A percentile compares a stretch with the other conserved stretches of the same genome.
phyloP scores from a whole-genome alignment of 192 early-diverging fungal genomes.

The Podila horticola region DNA sequence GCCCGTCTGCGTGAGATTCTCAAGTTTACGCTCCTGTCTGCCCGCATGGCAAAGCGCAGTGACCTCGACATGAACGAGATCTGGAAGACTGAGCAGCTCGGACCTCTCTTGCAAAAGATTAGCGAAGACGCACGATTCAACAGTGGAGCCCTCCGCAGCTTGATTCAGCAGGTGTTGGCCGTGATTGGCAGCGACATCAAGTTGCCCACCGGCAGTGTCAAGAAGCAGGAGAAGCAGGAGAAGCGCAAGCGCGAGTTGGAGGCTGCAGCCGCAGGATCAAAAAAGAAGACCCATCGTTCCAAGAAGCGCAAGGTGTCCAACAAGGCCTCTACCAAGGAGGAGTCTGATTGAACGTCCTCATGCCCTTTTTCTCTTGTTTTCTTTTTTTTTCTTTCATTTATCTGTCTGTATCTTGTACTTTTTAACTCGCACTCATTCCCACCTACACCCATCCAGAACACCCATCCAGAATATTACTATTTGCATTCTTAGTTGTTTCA shows the following conservation, averaged over 20 bases:
- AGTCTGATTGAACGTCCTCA: background rate
- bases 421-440: slow-evolving; percentile 1
- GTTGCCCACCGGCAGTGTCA: slow-evolving; percentile 23
- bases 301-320: slow-evolving; percentile 46
- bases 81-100: slow-evolving; percentile 52
- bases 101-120: slow-evolving; percentile 37
- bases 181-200: slow-evolving; percentile 54
- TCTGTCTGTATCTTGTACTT: background rate
- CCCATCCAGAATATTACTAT: too few relatives aligned
- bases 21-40: slow-evolving; percentile 52
- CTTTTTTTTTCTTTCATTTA: slow-evolving; percentile 4
- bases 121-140: slow-evolving; percentile 46
- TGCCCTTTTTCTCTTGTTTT: background rate
- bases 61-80: slow-evolving; percentile 31
- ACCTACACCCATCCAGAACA: background rate
- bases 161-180: slow-evolving; percentile 46
- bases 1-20: slow-evolving; percentile 51
- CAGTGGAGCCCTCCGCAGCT: slow-evolving; percentile 50
- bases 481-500: background rate
- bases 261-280: slow-evolving; percentile 37
- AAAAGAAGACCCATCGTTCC: slow-evolving; percentile 44
- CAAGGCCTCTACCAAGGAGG: slow-evolving; percentile 7
- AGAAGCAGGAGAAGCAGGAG: slow-evolving; percentile 51
- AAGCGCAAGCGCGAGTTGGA: slow-evolving; percentile 47
- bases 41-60: slow-evolving; percentile 51